phyloP scores from a whole-genome alignment of 768 basidiomycete genomes.

The Lentinula raphanica region DNA sequence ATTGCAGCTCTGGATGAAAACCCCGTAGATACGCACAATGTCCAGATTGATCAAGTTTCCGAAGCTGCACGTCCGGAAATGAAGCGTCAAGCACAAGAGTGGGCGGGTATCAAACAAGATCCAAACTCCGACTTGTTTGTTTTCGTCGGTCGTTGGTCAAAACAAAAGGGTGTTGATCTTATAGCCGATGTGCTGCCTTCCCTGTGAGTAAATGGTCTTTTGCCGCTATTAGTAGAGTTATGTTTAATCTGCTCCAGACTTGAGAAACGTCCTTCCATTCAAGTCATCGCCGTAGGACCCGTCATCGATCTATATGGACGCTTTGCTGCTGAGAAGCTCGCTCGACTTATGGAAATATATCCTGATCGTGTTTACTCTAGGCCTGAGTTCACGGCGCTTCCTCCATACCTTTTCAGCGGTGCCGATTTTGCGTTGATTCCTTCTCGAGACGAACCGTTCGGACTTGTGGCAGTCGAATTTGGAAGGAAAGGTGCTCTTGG shows the following conservation, averaged over 20 bases:
- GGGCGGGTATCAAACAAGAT: slow-evolving; percentile 91
- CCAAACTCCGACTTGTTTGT: slow-evolving; percentile 88
- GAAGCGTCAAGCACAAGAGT: slow-evolving; percentile 92
- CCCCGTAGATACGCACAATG: slow-evolving; percentile 62
- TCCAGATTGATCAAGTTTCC: slow-evolving; percentile 72
- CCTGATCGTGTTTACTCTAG: slow-evolving; percentile 92
- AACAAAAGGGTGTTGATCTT: slow-evolving; percentile 96
- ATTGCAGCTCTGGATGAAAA: slow-evolving; percentile 88
- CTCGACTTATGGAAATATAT: slow-evolving; percentile 90
- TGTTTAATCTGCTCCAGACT: slow-evolving; percentile 40
- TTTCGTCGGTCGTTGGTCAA: slow-evolving; percentile 97
- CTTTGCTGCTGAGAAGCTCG: slow-evolving; percentile 92
- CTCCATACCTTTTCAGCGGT: slow-evolving; percentile 90
- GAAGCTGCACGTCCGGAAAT: slow-evolving; percentile 86
- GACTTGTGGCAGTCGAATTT: slow-evolving; percentile 93
- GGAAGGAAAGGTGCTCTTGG: slow-evolving; percentile 95
- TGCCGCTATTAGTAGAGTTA: slow-evolving; percentile 10
- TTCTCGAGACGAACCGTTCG: slow-evolving; percentile 95
- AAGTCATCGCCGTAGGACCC: slow-evolving; percentile 85
- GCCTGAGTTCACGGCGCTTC: slow-evolving; percentile 91
- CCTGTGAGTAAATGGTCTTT: slow-evolving; percentile 48
- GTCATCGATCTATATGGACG: slow-evolving; percentile 95
- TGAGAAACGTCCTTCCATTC: slow-evolving; percentile 82
- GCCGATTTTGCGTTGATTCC: slow-evolving; percentile 95
- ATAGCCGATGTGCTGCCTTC: slow-evolving; percentile 95